phyloP scores from a whole-genome alignment of 1,284 basidiomycete genomes.

The Marasmius fiardii region DNA sequence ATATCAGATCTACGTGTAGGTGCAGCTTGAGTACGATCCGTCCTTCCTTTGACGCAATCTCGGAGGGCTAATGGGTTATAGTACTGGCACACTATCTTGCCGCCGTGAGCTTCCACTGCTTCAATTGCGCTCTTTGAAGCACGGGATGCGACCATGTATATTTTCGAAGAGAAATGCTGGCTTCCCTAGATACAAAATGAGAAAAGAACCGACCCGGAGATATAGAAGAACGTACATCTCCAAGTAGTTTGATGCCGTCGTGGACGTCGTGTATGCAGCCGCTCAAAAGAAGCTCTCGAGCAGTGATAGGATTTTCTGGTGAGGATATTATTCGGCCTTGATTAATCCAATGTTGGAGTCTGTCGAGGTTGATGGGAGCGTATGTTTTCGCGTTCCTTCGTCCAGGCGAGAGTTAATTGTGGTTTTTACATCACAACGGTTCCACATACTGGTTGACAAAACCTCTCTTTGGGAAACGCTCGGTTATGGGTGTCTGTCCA shows the following conservation, averaged over 20 bases:
- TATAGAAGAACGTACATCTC: conserved; percentile 53
- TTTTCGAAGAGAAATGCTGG: conserved; percentile 63
- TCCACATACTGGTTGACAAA: conserved; percentile 85
- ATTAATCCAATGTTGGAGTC: conserved; percentile 90
- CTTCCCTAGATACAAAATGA: conserved; percentile 48
- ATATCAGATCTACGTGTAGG: conserved; percentile 87
- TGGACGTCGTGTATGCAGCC: conserved; percentile 87
- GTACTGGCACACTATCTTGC: conserved; percentile 87
- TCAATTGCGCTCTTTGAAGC: conserved; percentile 86
- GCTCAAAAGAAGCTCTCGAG: conserved; percentile 79
- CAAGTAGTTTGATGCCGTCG: conserved; percentile 91
- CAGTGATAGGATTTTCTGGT: conserved; percentile 84
- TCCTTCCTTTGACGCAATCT: conserved; percentile 74
- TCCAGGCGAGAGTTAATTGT: not conserved
- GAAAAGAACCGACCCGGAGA: conserved; percentile 6
- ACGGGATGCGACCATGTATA: conserved; percentile 83
- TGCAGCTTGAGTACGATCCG: conserved; percentile 67
- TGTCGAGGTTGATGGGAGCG: conserved; percentile 84
- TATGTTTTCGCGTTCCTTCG: conserved; percentile 68
- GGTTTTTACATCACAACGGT: not conserved
- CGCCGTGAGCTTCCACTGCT: conserved; percentile 81
- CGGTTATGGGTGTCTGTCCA: conserved; percentile 93
- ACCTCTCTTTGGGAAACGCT: conserved; percentile 90
- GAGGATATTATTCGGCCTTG: conserved; percentile 78
- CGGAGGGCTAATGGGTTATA: conserved; percentile 86